These are phyloP conservation scores for Nakazawaea siamensis DNA, from an alignment of 805 yeast genomes.

Conservation along the genomic window DNA sequence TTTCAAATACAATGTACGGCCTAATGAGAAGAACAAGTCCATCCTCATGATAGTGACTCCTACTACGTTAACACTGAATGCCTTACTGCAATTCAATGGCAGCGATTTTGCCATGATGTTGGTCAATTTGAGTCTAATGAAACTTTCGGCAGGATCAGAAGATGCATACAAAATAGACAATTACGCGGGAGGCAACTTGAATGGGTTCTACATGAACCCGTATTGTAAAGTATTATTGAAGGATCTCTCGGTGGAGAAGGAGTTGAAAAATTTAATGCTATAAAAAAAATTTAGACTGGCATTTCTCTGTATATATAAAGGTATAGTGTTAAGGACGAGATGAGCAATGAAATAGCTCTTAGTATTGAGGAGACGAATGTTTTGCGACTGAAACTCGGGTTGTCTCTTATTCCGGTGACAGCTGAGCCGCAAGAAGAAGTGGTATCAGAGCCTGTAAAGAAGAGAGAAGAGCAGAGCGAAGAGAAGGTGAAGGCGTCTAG, in stretches of 20 bases:
- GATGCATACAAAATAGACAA: conserved; percentile 24
- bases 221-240: conserved; percentile 25
- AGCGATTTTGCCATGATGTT: conserved; percentile 37
- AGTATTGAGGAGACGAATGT: conserved; percentile 50
- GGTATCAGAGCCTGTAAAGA: not conserved
- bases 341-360: conserved; percentile 16
- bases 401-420: no score
- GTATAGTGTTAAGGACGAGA: conserved; percentile 7
- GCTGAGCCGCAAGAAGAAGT: not conserved
- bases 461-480: no score
- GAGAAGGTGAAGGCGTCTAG: no score
- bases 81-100: conserved; percentile 34
- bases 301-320: not conserved
- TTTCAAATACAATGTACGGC: conserved; percentile 28
- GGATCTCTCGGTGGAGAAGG: conserved; percentile 24
- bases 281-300: not conserved
- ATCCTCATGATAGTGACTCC: conserved; percentile 40
- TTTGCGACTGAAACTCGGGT: conserved; percentile 42
- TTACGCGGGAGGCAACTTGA: conserved; percentile 30
- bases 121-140: conserved; percentile 28
- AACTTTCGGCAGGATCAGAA: conserved; percentile 13
- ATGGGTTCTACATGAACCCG: conserved; percentile 29
- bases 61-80: conserved; percentile 37
- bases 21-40: conserved; percentile 13
- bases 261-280: conserved; percentile 6